Base-by-base conservation (phyloP, 2,329 filamentous ascomycete genomes). In the Chrysosphaeria jannelii region DNA sequence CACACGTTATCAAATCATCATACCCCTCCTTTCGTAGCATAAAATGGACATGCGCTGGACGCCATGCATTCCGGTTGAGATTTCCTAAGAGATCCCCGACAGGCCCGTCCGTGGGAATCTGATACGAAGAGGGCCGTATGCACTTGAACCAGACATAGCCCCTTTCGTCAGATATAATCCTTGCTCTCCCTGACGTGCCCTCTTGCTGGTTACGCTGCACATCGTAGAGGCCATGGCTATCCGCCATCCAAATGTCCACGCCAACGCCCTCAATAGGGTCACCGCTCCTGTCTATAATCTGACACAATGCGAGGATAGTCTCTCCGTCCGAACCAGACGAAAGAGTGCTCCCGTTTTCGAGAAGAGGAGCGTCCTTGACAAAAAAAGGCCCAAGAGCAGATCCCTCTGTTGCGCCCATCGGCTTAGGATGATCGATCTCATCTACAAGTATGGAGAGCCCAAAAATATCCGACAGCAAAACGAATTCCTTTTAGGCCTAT, bases 211-310 rank as follows among this genome's bases (percentile, higher is more conserved):
- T 48, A 39, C 76, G 65, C 43, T 85, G 72, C 29, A 81, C 71
- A 37, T 85, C 74, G 39, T 85, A 85, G 36, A 66, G 61, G 7
- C 74, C 74, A n/a, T 60, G 59, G 28, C 57, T 65, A 39, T 81
- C 74, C 6, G 72, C 76, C 45, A 81, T 72, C 74, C 74, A 85
- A 31, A 85, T 66, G 40, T 85, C 72, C 30, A 81, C 56, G 38
- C 65, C 72, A 14, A 66, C 70, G 22, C 50, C 60, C 2, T 45
- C 30, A 14, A 85, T 48, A 0, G 72, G 64, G 2, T 47, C 49
- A 1, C 69, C 70, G 1, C 43, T 19, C 0, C 57, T 59, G 39
- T 76, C 67, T 30, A 55, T 60, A 27, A 81, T 47, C 0, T 53
- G 68, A 47, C 72, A 78, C n/a, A 76, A 39, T 4, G 71, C 67